Evolutionary conservation across 116 monocot genomes (phyloP).

Genomic region (Posidonia oceanica): DNA sequence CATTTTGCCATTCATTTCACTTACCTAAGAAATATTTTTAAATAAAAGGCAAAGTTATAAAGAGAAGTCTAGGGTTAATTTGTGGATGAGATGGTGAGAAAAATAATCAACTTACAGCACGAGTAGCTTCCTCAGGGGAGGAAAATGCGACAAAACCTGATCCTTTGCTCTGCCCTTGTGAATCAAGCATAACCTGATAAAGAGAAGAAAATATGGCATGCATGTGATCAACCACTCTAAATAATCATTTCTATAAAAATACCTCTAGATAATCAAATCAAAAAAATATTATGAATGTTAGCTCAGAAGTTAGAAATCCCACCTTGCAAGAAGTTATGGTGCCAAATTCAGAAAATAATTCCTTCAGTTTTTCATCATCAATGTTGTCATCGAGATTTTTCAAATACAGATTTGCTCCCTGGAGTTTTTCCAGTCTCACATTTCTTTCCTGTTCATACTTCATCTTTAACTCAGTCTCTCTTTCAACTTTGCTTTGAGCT

Average conservation of each 20-base stretch:
- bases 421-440: constrained; percentile 43
- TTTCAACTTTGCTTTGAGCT: constrained; percentile 72
- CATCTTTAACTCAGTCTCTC: constrained; percentile 49
- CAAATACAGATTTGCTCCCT: constrained; percentile 53
- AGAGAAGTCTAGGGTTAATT: background rate
- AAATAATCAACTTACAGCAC: constrained; percentile 35
- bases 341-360: constrained; percentile 52
- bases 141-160: constrained; percentile 77
- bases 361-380: constrained; percentile 62
- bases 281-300: background rate
- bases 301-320: background rate
- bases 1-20: constrained; percentile 68
- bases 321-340: constrained; percentile 79
- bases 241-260: too few species aligned
- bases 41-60: background rate
- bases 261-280: background rate
- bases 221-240: too few species aligned
- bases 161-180: constrained; percentile 56
- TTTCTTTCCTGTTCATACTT: constrained; percentile 56
- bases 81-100: background rate
- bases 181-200: constrained; percentile 44
- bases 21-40: constrained; percentile 13
- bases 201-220: background rate
- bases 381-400: constrained; percentile 65
- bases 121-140: constrained; percentile 49